phyloP scores from a whole-genome alignment of 352 stramenopile species.

The Phytophthora capsici region DNA sequence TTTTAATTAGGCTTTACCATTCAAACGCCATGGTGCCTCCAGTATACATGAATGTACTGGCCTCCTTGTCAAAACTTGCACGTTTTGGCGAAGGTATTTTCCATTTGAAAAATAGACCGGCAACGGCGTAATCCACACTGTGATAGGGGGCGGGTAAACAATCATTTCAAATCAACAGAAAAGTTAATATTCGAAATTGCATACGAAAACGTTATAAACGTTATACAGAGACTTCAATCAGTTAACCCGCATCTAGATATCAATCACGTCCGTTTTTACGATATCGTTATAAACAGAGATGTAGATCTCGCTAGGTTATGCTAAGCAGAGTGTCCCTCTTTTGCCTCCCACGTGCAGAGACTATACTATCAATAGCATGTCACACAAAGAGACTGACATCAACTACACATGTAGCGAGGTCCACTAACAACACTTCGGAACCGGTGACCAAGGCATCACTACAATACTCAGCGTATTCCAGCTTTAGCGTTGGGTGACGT shows the following conservation, averaged over 20 bases:
- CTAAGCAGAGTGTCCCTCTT: not conserved
- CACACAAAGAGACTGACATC: slow-evolving; percentile 7
- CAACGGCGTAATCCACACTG: slow-evolving; percentile 7
- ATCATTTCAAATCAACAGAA: not conserved
- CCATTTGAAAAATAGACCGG: not conserved
- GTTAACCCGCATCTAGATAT: too few species aligned
- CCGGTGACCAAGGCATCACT: slow-evolving; percentile 16
- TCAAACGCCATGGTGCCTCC: too few species aligned
- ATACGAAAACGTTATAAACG: too few species aligned
- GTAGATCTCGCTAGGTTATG: slow-evolving; percentile 1
- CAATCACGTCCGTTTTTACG: too few species aligned
- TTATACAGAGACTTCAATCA: too few species aligned
- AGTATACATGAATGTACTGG: too few species aligned
- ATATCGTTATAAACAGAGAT: not conserved
- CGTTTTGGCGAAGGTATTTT: not conserved
- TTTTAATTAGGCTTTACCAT: too few species aligned
- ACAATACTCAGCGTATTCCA: slow-evolving; percentile 9
- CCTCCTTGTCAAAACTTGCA: not conserved
- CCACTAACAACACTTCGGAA: slow-evolving; percentile 30
- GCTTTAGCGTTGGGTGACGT: slow-evolving; percentile 23
- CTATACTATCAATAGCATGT: slow-evolving; percentile 32
- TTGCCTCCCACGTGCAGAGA: slow-evolving; percentile 17
- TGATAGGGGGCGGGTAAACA: not conserved
- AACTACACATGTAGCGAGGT: slow-evolving; percentile 20
- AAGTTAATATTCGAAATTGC: too few species aligned